Conservation (phyloP, 441 rosid species). For the Erodium chrysanthum region DNA sequence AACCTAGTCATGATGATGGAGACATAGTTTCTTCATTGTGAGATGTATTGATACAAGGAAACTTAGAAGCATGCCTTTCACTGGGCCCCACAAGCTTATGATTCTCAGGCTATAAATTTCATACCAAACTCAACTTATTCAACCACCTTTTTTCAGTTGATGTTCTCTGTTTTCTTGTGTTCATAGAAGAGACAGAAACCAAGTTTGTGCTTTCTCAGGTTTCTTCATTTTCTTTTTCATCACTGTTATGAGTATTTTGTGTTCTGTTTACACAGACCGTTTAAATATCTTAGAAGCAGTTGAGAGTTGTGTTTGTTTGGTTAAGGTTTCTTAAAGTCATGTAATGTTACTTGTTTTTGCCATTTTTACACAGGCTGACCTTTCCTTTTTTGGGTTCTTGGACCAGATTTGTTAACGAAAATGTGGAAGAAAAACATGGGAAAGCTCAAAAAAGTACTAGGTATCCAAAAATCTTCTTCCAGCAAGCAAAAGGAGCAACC, state of each 20-base stretch:
- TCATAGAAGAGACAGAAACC: neutral
- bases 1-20: neutral
- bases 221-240: neutral
- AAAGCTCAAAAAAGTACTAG: neutral
- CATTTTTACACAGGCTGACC: neutral
- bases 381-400: neutral
- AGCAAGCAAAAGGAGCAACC: neutral
- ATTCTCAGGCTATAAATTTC: neutral
- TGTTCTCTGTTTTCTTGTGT: neutral
- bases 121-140: neutral
- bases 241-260: neutral
- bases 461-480: neutral
- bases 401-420: neutral
- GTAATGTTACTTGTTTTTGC: neutral
- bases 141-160: neutral
- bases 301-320: neutral
- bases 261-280: too few species aligned
- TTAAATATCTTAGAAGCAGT: too few species aligned
- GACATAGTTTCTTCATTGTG: neutral
- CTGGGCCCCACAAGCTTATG: neutral
- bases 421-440: constrained; percentile 6
- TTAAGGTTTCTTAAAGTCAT: neutral
- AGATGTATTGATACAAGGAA: neutral
- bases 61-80: neutral
- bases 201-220: neutral